Percentiles rank a stretch among this genome's conserved stretches.
Evolutionary conservation across 2,329 filamentous ascomycete genomes (phyloP).

Genomic region (Diaporthe sp.): DNA sequence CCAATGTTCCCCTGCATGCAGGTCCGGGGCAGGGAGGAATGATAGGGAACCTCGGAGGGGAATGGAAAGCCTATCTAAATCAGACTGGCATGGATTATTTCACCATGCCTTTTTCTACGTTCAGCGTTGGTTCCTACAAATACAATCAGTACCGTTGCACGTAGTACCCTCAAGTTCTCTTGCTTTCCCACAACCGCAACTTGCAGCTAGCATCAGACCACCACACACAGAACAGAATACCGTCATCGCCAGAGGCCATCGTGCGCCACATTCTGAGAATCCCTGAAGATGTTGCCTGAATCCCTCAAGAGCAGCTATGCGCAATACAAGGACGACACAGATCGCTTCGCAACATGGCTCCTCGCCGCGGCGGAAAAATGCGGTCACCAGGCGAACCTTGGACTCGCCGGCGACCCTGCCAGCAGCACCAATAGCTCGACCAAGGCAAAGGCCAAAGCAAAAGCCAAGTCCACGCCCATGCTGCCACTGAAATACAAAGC

Average conservation of each 20-base stretch:
- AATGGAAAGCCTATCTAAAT: no score
- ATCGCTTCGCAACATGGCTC: constrained; percentile 18
- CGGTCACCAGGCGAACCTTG: background rate
- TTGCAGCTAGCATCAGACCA: no score
- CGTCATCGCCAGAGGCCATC: background rate
- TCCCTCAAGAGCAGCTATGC: constrained; percentile 15
- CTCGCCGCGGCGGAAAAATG: constrained; percentile 8
- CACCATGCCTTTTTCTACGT: no score
- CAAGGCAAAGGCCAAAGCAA: background rate
- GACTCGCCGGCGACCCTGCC: background rate
- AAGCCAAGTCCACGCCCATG: background rate
- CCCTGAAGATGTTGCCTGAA: background rate
- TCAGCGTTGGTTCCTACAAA: no score
- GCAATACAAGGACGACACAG: constrained; percentile 19
- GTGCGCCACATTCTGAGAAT: background rate
- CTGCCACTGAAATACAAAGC: background rate
- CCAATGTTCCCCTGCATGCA: background rate
- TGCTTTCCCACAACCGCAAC: no score
- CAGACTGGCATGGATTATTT: no score
- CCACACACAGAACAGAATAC: background rate
- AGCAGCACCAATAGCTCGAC: background rate
- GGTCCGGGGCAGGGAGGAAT: no score
- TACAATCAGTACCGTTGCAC: no score
- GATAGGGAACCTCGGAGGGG: no score
- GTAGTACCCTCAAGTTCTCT: no score